Base-by-base conservation (phyloP, 1,139 yeast species). In the Sugiyamaella neomexicana region DNA sequence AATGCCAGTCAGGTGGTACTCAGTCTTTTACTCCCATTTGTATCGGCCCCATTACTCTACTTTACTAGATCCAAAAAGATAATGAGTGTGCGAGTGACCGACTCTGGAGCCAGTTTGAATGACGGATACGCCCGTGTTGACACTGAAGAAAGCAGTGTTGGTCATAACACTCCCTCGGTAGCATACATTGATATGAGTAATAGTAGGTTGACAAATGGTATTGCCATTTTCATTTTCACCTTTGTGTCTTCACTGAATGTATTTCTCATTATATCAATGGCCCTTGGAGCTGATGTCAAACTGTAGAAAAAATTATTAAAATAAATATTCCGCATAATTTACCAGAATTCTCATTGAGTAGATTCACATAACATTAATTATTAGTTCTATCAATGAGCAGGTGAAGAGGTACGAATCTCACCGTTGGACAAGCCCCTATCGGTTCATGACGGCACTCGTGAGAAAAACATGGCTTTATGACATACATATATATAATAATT, bases 1-100 rank as follows among this genome's bases (percentile, higher is more conserved):
- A 93, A 93, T 65, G 83, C 85, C 9, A 84, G 93, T 57, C 99
- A 93, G 69, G 99, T 93, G 25, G 89, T 89, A 9, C 76, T 93
- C 42, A 86, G 96, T 2, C 70, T 93, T 58, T 78, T 93, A 54
- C 75, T 93, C 55, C 99, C 99, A 1, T 82, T 90, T 58, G 95
- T 90, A 2, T 83, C 91, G 27, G 97, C 97, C 0, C 98, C 98
- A 7, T 74, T 91, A 61, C 82, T 91, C 46, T 86, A 83, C 70
- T 91, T 91, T 71, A 90, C 97, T 0, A 81, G 89, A 58, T 80
- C 81, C 52, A 84, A 82, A 62, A 73, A 79, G 47, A 83, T 85
- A 56, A 93, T 93, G 99, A 76, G 83, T 46, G 97, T 89, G 5
- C 68, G 70, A 1, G 56, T 52, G 23, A 55, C 55, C 5, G 58